Evolutionary conservation across 352 stramenopile species (phyloP), one percentile per base, ranked within the genome.

Genomic region (Thraustotheca clavata): DNA sequence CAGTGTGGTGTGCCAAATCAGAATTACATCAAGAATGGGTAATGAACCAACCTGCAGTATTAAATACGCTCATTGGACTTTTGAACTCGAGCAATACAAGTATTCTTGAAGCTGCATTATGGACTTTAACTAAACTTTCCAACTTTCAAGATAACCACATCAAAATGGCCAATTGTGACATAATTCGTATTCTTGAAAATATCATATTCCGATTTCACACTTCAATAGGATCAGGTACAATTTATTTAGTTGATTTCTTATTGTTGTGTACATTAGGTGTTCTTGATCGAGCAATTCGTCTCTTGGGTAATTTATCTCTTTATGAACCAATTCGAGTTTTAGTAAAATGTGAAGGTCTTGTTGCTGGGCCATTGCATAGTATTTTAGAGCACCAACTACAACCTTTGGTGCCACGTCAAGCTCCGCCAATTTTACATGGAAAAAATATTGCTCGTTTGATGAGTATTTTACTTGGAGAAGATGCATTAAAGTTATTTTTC

Each of bases 401-500:
- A 24, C 62, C 57, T 20, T 22, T 1, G 26, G 29, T 8, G 33
- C 39, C 6, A 33, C 18, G 1, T 27, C 33, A 29, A 7, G 38
- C 55, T 14, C 1, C 32, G 4, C 12, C 39, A 12, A 40, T 54
- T 14, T 43, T 46, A 6, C 26, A 89, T 6, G 74, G 72, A 1
- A 91, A 91, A 62, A 90, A 91, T 52, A 71, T 76, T 2, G 85
- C 72, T 34, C 73, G 83, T 0, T 62, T 90, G 4, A 69, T 91
- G 11, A 39, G 86, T 18, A 68, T 70, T 8, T 73, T 91, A 65
- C 73, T 91, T 2, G 67, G 77, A 14, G 79, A 91, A 34, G 80
- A 91, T 38, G 86, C 83, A 5, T 72, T 91, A 34, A 86, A 86
- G 62, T 88, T 91, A 34, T 91, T 91, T 49, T 52, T 91, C 12